Percentiles rank a stretch among this genome's conserved stretches.
Evolutionary conservation across 495 filamentous ascomycete genomes (phyloP).

Genomic region (Acidomyces sp.): DNA sequence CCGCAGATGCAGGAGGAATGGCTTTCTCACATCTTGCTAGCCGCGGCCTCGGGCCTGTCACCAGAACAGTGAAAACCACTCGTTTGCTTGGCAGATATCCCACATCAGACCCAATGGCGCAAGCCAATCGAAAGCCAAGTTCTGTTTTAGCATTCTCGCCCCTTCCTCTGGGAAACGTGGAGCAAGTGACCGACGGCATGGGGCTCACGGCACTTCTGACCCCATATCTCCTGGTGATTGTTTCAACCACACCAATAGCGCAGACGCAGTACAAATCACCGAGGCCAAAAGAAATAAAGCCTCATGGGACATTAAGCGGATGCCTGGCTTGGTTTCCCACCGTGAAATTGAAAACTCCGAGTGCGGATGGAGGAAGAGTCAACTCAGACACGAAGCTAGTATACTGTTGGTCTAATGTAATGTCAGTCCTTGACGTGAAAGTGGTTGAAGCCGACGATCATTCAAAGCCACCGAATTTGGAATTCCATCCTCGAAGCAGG

Average conservation of each 20-base stretch:
- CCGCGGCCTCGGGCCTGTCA: conserved; percentile 73
- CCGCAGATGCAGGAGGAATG: conserved; percentile 93
- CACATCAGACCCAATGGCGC: conserved; percentile 35
- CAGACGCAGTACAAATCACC: conserved; percentile 91
- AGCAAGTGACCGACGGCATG: conserved; percentile 73
- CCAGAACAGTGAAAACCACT: conserved; percentile 73
- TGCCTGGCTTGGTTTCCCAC: conserved; percentile 96
- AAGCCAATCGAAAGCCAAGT: conserved; percentile 72
- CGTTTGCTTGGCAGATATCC: conserved; percentile 89
- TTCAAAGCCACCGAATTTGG: conserved; percentile 57
- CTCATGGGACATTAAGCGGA: conserved; percentile 82
- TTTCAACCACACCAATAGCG: conserved; percentile 89
- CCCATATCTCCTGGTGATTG: conserved; percentile 86
- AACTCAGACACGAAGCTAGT: conserved; percentile 73
- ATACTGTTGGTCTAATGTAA: conserved; percentile 94
- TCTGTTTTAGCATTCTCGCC: conserved; percentile 87
- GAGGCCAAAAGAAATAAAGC: conserved; percentile 75
- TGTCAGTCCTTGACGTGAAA: conserved; percentile 81
- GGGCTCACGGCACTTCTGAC: conserved; percentile 93
- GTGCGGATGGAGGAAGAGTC: conserved; percentile 36
- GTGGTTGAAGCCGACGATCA: conserved; percentile 52
- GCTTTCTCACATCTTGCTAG: conserved; percentile 95
- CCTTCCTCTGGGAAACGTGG: conserved; percentile 81
- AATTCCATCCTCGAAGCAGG: conserved; percentile 69
- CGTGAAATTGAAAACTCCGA: conserved; percentile 72